Evolutionary conservation across 1,139 yeast species (phyloP), one percentile per base, ranked within the genome.

Genomic region (Yamadazyma membranifaciens): DNA sequence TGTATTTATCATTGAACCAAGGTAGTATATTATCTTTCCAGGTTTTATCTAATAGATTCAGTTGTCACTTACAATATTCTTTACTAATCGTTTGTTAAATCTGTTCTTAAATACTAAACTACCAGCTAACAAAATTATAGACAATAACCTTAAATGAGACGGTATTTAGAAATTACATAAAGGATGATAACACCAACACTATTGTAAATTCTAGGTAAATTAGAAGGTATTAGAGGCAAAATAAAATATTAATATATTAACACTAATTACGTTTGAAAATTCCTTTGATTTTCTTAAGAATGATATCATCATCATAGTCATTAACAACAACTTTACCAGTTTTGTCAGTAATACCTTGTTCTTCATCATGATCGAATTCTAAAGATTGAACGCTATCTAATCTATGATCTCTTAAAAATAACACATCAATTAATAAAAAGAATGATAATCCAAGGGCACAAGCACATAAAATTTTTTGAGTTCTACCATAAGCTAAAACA

Each of bases 361-460:
- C 27, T 49, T 43, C 44, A 20, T 60, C 51, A 46, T 59, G 55
- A 4, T 50, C 60, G 34, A 54, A 55, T 31, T 60, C 66, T 52
- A 67, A 61, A 1, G 71, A 65, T 50, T 67, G 73, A 27, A 63
- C 69, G 3, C 59, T 46, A 28, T 61, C 68, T 42, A 81, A 65
- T 43, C 60, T 62, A 45, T 79, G 77, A 55, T 82, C 83, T 60
- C 83, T 74, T 49, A 81, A 63, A 55, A 73, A 73, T 43, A 81
- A 60, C 0, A 82, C 60, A 41, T 66, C 64, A 3, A 62, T 43
- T 15, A 83, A 57, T 48, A 82, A 64, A 30, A 83, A 77, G 42
- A 75, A 69, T 55, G 80, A 69, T 51, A 82, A 70, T 34, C 74
- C 69, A 33, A 82, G 56, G 11, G 86, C 87, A 24, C 78, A 73